Conservation (phyloP, 2,329 filamentous ascomycete genomes). For the Botrytis elliptica region DNA sequence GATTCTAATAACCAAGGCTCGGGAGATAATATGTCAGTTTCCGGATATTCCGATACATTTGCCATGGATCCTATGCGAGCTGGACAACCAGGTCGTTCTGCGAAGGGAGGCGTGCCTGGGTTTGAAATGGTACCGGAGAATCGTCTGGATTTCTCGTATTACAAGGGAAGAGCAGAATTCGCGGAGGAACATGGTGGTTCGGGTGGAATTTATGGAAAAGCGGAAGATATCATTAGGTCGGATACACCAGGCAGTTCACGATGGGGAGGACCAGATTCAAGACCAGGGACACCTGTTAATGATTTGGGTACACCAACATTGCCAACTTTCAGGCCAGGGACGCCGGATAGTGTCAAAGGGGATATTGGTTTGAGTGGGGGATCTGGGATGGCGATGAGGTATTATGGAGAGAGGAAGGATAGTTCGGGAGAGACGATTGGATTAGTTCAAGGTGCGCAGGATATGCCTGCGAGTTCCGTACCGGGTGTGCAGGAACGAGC, state of each 20-base stretch:
- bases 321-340: conserved; percentile 1
- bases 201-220: conserved; percentile 57
- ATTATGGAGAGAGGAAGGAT: conserved; percentile 6
- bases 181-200: conserved; percentile 82
- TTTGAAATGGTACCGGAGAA: conserved; percentile 93
- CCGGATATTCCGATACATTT: conserved; percentile 80
- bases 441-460: conserved; percentile 4
- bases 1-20: conserved; percentile 62
- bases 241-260: conserved; percentile 34
- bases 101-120: conserved; percentile 52
- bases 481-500: conserved; percentile 38
- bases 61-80: conserved; percentile 72
- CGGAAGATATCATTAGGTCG: conserved; percentile 52
- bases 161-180: conserved; percentile 86
- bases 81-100: conserved; percentile 46
- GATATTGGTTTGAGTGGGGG: conserved; percentile 17
- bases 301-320: conserved; percentile 3
- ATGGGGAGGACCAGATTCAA: conserved; percentile 27
- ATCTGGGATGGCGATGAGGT: not conserved
- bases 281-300: conserved; percentile 31
- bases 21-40: conserved; percentile 56
- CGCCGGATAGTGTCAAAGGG: conserved; percentile 1
- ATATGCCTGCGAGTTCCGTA: not conserved
- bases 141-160: conserved; percentile 83
- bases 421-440: conserved; percentile 5